A percentile compares a stretch with the other conserved stretches of the same genome.
Evolutionary conservation across 805 yeast genomes (phyloP).

Genomic region (Lachancea quebecensis): DNA sequence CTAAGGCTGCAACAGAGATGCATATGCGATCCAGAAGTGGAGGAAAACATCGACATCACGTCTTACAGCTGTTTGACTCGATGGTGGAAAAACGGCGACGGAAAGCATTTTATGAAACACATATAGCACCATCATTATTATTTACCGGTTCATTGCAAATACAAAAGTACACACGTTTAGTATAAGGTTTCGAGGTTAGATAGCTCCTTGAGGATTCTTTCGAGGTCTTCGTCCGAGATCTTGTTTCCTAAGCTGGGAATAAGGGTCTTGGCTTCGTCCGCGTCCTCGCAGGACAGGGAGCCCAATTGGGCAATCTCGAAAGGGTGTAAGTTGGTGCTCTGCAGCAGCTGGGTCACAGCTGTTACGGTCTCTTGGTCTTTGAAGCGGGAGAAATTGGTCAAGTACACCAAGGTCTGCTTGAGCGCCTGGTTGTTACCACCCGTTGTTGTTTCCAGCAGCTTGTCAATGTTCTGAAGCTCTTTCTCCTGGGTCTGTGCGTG

Average conservation of each 20-base stretch:
- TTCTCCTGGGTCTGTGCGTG: constrained; percentile 45
- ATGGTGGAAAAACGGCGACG: constrained; percentile 75
- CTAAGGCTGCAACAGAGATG: constrained; percentile 52
- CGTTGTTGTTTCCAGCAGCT: constrained; percentile 30
- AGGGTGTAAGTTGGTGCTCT: constrained; percentile 76
- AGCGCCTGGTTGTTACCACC: constrained; percentile 81
- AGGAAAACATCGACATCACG: constrained; percentile 36
- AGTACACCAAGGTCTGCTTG: constrained; percentile 84
- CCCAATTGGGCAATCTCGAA: constrained; percentile 89
- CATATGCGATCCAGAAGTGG: constrained; percentile 46
- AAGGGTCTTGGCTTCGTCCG: constrained; percentile 92
- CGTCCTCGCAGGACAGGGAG: constrained; percentile 88
- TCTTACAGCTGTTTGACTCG: constrained; percentile 57
- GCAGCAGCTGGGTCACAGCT: constrained; percentile 84
- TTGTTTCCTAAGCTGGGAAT: constrained; percentile 81
- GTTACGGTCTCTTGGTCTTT: constrained; percentile 87
- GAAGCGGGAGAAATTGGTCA: constrained; percentile 81
- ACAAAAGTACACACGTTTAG: constrained; percentile 9
- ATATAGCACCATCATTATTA: not conserved
- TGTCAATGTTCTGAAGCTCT: constrained; percentile 30
- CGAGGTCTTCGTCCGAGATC: constrained; percentile 80
- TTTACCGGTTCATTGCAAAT: not conserved
- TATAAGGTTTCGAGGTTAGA: constrained; percentile 52
- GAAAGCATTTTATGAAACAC: constrained; percentile 23
- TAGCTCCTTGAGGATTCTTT: constrained; percentile 79